phyloP scores from a whole-genome alignment of 345 rosid genomes.

The Carallia pectinifolia region DNA sequence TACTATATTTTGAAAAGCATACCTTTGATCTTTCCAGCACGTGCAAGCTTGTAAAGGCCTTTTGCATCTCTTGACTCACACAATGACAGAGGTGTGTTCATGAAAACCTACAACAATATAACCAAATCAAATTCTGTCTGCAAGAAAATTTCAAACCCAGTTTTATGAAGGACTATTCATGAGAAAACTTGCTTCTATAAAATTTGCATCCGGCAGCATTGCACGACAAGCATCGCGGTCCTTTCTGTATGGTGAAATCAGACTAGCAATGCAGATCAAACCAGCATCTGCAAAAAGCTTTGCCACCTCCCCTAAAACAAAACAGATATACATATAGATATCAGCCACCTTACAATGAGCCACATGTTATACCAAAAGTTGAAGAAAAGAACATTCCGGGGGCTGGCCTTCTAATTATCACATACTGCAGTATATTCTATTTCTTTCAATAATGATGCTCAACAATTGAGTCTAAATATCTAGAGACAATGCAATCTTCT shows the following conservation, averaged over 20 bases:
- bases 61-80: constrained; percentile 90
- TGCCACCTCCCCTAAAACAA: constrained; percentile 72
- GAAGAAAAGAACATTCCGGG: not conserved
- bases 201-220: constrained; percentile 57
- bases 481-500: not conserved
- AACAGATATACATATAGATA: constrained; percentile 6
- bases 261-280: constrained; percentile 81
- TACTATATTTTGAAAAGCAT: not conserved
- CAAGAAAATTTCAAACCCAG: constrained; percentile 1
- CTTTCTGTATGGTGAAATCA: constrained; percentile 88
- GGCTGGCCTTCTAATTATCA: not conserved
- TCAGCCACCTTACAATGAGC: not conserved
- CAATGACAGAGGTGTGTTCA: constrained; percentile 78
- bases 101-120: constrained; percentile 56
- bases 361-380: not conserved
- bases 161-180: not conserved
- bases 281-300: constrained; percentile 94
- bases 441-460: not conserved
- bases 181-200: constrained; percentile 64
- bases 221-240: constrained; percentile 88
- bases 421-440: not conserved
- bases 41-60: constrained; percentile 92
- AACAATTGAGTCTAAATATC: not conserved
- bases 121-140: constrained; percentile 2
- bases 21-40: constrained; percentile 92